Conservation (phyloP, 1,284 basidiomycete genomes). For the Lentinula novae-zelandiae region DNA sequence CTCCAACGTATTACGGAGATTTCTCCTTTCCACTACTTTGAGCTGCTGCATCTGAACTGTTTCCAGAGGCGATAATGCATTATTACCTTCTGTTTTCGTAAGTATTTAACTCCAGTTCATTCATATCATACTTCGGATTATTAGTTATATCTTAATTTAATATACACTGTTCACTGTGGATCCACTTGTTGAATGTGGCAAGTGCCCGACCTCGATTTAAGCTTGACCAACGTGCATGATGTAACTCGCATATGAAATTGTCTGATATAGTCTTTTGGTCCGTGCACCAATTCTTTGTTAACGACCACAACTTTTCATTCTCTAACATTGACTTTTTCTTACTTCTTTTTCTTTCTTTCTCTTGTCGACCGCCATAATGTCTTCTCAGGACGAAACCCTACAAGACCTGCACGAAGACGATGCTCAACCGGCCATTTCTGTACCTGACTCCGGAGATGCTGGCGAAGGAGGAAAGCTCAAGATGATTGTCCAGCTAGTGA, state of each 20-base stretch:
- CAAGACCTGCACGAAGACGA: slow-evolving; percentile 42
- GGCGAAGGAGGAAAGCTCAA: slow-evolving; percentile 88
- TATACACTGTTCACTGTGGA: no score
- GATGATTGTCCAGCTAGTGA: slow-evolving; percentile 85
- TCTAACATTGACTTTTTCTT: neutral
- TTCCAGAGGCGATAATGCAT: no score
- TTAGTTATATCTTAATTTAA: no score
- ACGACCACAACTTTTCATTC: neutral
- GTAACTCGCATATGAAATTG: neutral
- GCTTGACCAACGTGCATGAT: neutral
- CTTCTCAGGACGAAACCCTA: neutral
- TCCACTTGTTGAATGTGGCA: no score
- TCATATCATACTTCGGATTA: no score
- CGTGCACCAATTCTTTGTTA: neutral
- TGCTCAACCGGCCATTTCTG: slow-evolving; percentile 56
- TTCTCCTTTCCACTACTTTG: no score
- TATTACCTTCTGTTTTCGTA: no score
- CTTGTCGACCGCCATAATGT: neutral
- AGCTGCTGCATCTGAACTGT: no score
- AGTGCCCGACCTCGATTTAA: no score
- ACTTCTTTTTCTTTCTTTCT: neutral
- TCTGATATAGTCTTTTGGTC: neutral
- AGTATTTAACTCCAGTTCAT: no score
- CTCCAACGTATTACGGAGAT: no score
- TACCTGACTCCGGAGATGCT: slow-evolving; percentile 70